Conservation (phyloP, 495 filamentous ascomycete species). For the Aspergillus nanangensis region DNA sequence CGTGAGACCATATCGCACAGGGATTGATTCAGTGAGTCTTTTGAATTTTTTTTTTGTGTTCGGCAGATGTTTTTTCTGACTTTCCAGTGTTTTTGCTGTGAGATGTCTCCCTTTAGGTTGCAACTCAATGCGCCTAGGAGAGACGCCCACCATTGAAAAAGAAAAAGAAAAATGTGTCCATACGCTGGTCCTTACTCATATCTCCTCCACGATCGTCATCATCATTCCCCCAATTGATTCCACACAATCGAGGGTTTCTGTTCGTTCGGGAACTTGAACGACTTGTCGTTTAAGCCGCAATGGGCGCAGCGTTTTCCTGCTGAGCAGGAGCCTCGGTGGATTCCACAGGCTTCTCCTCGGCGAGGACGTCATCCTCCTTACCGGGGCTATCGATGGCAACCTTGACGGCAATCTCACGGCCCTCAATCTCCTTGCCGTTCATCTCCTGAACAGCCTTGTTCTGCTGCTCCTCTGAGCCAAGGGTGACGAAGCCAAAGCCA, state of each 20-base stretch:
- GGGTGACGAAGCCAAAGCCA: constrained; percentile 96
- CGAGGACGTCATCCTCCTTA: constrained; percentile 90
- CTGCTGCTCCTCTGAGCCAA: constrained; percentile 91
- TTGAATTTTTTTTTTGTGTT: constrained; percentile 12
- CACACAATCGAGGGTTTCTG: background rate
- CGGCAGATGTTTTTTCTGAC: constrained; percentile 6
- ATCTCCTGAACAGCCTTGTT: constrained; percentile 95
- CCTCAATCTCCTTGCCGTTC: constrained; percentile 98
- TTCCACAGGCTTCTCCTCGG: constrained; percentile 38
- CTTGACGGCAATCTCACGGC: constrained; percentile 99
- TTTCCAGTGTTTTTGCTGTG: constrained; percentile 7
- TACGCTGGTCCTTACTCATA: constrained; percentile 11
- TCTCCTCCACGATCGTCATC: background rate
- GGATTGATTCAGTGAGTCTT: no score
- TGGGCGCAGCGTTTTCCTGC: constrained; percentile 31
- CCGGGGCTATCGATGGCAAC: constrained; percentile 98
- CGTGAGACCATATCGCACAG: constrained; percentile 15
- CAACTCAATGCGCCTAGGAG: no score
- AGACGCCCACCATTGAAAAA: no score
- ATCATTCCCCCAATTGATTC: background rate
- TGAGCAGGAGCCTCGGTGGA: constrained; percentile 33
- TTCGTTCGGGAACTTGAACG: constrained; percentile 3
- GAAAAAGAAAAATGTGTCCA: constrained; percentile 3
- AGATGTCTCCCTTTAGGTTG: no score
- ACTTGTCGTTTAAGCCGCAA: constrained; percentile 28